Conservation (phyloP, 495 filamentous ascomycete genomes). For the Hypomontagnella monticulosa region DNA sequence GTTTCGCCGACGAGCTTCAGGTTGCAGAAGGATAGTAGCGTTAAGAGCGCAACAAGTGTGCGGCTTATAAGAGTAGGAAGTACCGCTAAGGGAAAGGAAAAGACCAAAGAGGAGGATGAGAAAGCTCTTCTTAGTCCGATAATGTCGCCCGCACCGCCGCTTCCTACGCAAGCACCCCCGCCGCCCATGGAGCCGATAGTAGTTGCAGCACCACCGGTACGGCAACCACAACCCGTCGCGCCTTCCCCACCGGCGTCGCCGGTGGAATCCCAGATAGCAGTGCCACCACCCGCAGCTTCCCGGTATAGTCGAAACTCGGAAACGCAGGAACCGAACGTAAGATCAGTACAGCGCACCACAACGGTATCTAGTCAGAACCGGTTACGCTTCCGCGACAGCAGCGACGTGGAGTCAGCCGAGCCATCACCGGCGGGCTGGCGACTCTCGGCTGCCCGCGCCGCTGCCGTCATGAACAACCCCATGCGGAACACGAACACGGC, state of each 20-base stretch:
- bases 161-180: slow-evolving; percentile 1
- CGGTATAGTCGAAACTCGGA: slow-evolving; percentile 10
- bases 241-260: slow-evolving; percentile 19
- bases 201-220: not conserved
- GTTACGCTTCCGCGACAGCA: slow-evolving; percentile 44
- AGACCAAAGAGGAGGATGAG: slow-evolving; percentile 23
- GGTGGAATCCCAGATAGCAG: not conserved
- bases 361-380: slow-evolving; percentile 35
- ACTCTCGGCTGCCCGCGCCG: not conserved
- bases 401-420: slow-evolving; percentile 40
- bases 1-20: slow-evolving; percentile 32
- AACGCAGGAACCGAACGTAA: not conserved
- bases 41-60: slow-evolving; percentile 43
- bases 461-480: not conserved
- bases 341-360: not conserved
- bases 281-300: slow-evolving; percentile 11
- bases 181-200: not conserved
- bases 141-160: slow-evolving; percentile 7
- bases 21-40: slow-evolving; percentile 37
- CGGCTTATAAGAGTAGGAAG: slow-evolving; percentile 43
- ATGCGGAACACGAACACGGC: slow-evolving; percentile 35
- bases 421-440: slow-evolving; percentile 32
- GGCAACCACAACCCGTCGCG: not conserved
- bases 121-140: slow-evolving; percentile 22
- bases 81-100: slow-evolving; percentile 28